Evolutionary conservation across 805 yeast species (phyloP).

Genomic region (Schizosaccharomyces osmophilus): DNA sequence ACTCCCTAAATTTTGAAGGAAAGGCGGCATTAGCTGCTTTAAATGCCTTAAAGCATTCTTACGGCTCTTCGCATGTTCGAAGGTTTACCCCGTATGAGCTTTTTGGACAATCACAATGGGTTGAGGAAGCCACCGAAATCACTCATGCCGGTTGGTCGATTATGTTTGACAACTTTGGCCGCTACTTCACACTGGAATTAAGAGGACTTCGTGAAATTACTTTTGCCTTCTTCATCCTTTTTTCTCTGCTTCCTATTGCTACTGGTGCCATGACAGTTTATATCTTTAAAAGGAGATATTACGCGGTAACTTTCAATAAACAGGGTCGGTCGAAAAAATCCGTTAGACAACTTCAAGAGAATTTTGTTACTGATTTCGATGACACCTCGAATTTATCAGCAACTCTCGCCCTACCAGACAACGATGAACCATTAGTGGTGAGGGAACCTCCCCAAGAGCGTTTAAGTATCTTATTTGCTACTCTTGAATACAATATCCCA

Average conservation of each 20-base stretch:
- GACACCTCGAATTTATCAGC: neutral
- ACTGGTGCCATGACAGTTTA: neutral
- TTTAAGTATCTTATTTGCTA: neutral
- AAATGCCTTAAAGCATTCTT: neutral
- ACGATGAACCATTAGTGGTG: neutral
- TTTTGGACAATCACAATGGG: neutral
- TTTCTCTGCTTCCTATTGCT: neutral
- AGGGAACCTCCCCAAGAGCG: neutral
- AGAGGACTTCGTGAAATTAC: neutral
- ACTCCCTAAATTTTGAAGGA: no score
- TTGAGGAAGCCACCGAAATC: neutral
- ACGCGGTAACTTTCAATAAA: neutral
- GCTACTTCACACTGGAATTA: neutral
- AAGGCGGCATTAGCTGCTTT: neutral
- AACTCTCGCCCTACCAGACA: neutral
- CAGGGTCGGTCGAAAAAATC: neutral
- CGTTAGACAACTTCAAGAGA: no score
- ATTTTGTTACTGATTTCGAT: no score
- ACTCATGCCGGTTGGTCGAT: conserved; percentile 1
- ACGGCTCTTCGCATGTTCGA: neutral
- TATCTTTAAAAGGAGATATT: neutral
- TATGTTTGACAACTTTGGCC: neutral
- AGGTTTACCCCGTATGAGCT: neutral
- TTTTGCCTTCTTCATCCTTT: neutral
- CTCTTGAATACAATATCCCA: conserved; percentile 3